Evolutionary conservation across 495 filamentous ascomycete genomes (phyloP).

Genomic region (Chaetomium tenue): DNA sequence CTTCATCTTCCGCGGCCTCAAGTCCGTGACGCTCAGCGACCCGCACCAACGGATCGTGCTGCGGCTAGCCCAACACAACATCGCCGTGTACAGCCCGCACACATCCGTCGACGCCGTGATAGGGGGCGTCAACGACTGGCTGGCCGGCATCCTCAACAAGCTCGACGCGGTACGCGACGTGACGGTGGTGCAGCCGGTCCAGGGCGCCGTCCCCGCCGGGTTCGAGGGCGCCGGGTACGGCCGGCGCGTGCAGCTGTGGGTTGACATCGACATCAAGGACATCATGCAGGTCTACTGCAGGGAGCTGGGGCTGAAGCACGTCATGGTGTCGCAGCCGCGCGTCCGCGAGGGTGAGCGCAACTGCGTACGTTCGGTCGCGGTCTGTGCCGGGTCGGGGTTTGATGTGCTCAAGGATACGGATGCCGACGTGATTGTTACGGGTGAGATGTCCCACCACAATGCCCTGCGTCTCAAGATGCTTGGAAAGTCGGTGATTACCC

Average conservation of each 20-base stretch:
- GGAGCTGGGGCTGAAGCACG: slow-evolving; percentile 39
- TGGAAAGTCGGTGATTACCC: slow-evolving; percentile 79
- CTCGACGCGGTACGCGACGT: slow-evolving; percentile 22
- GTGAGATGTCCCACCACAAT: slow-evolving; percentile 90
- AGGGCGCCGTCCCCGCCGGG: slow-evolving; percentile 37
- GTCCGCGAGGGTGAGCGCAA: slow-evolving; percentile 11
- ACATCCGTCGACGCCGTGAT: slow-evolving; percentile 89
- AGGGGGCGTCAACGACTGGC: slow-evolving; percentile 90
- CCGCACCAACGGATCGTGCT: slow-evolving; percentile 83
- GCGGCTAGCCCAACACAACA: slow-evolving; percentile 78
- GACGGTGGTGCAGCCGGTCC: slow-evolving; percentile 42
- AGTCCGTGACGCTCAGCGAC: slow-evolving; percentile 78
- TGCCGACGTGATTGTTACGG: slow-evolving; percentile 81
- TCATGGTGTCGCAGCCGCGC: slow-evolving; percentile 45
- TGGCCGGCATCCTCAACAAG: slow-evolving; percentile 71
- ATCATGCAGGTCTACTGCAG: slow-evolving; percentile 55
- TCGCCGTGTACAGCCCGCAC: slow-evolving; percentile 93
- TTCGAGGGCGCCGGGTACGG: slow-evolving; percentile 75
- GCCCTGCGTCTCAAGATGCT: slow-evolving; percentile 80
- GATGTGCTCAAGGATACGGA: slow-evolving; percentile 66
- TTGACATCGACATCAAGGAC: slow-evolving; percentile 56
- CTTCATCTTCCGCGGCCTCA: slow-evolving; percentile 90
- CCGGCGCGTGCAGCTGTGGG: slow-evolving; percentile 62
- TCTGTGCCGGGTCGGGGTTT: slow-evolving; percentile 85
- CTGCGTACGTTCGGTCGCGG: slow-evolving; percentile 41